phyloP scores from a whole-genome alignment of 768 basidiomycete species.

The Galerina sulciceps region DNA sequence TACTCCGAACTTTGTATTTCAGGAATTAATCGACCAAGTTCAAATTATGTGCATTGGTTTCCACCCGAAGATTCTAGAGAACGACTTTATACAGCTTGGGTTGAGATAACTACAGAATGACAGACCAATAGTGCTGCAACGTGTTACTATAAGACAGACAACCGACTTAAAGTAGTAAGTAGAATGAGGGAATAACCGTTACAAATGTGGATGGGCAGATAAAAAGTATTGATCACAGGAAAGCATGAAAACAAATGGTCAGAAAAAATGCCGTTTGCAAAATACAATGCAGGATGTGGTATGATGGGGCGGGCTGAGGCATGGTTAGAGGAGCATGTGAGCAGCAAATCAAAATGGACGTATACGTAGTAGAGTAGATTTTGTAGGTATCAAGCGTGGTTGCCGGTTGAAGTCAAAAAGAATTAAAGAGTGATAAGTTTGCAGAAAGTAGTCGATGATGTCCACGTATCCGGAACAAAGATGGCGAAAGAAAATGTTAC shows the following conservation, averaged over 20 bases:
- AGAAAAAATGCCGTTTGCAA: conserved; percentile 65
- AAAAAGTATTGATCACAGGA: conserved; percentile 47
- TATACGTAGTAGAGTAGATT: conserved; percentile 45
- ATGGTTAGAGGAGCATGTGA: conserved; percentile 45
- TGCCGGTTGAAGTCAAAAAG: conserved; percentile 26
- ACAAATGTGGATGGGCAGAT: conserved; percentile 55
- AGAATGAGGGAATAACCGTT: conserved; percentile 57
- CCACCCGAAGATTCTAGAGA: conserved; percentile 40
- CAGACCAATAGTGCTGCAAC: conserved; percentile 67
- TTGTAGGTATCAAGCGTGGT: conserved; percentile 37
- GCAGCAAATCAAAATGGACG: conserved; percentile 44
- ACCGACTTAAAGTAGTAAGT: conserved; percentile 52
- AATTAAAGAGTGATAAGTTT: conserved; percentile 46
- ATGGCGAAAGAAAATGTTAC: conserved; percentile 44
- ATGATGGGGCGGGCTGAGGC: conserved; percentile 40
- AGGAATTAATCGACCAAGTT: too few species aligned
- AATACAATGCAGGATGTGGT: conserved; percentile 65
- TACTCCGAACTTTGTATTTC: too few species aligned
- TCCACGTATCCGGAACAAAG: conserved; percentile 26
- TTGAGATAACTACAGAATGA: conserved; percentile 74
- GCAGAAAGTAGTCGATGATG: conserved; percentile 27
- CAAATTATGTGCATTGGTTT: conserved; percentile 9
- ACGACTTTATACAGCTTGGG: conserved; percentile 59
- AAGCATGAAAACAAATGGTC: conserved; percentile 58
- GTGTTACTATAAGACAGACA: conserved; percentile 73